A percentile compares a stretch with the other conserved stretches of the same genome.
These are phyloP conservation scores for Chrysoporthe cubensis DNA, from an alignment of 2,329 filamentous ascomycete genomes.

Conservation along the genomic window DNA sequence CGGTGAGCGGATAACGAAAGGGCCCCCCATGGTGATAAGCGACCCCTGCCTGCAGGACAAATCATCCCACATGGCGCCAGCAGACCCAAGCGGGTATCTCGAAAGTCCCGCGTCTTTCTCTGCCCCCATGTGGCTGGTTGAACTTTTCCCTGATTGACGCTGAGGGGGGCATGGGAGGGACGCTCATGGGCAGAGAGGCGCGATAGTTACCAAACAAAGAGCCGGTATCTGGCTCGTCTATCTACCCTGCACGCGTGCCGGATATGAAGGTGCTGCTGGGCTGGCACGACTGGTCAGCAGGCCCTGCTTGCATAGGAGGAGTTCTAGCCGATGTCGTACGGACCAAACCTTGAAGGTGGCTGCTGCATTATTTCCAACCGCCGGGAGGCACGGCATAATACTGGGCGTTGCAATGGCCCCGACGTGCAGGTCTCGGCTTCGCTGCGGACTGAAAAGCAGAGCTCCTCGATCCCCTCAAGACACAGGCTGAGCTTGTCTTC, in stretches of 20 bases:
- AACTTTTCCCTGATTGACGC: no score
- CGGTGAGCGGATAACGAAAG: conserved; percentile 3
- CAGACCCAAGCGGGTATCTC: conserved; percentile 6
- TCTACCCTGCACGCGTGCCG: background rate
- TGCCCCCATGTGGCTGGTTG: no score
- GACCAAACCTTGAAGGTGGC: background rate
- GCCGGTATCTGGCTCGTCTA: background rate
- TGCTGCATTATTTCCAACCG: background rate
- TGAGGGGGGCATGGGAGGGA: no score
- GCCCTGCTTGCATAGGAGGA: background rate
- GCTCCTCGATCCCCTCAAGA: background rate
- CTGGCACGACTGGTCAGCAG: background rate
- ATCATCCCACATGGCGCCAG: conserved; percentile 17
- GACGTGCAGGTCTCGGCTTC: background rate
- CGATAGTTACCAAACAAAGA: background rate
- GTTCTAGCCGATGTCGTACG: background rate
- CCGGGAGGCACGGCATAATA: background rate
- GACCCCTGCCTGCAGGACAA: conserved; percentile 13
- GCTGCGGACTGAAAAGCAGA: background rate
- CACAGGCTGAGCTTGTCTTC: background rate
- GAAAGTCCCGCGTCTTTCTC: background rate
- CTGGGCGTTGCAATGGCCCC: background rate
- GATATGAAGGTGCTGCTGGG: no score
- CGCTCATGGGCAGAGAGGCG: no score
- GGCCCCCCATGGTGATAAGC: conserved; percentile 4